These are phyloP conservation scores for Grigorovia transvaalensis DNA, from an alignment of 805 yeast genomes.

Conservation along the genomic window DNA sequence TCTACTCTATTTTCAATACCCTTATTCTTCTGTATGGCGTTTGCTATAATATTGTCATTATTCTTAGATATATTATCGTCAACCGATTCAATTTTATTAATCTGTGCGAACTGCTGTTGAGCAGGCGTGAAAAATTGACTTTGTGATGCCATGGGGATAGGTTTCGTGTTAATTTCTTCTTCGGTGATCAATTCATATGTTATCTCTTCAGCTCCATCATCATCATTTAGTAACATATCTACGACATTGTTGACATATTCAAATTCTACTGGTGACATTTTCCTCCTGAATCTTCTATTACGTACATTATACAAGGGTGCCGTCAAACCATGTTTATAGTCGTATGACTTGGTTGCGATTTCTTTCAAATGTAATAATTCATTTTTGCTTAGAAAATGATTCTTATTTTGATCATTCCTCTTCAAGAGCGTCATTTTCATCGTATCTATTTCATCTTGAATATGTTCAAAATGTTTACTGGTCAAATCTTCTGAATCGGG, in stretches of 20 bases:
- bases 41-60: neutral
- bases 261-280: conserved; percentile 58
- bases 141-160: conserved; percentile 10
- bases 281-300: conserved; percentile 59
- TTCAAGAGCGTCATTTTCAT: conserved; percentile 16
- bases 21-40: neutral
- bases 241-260: conserved; percentile 73
- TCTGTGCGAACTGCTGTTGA: neutral
- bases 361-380: conserved; percentile 18
- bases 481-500: conserved; percentile 35
- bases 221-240: conserved; percentile 61
- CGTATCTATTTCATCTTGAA: conserved; percentile 19
- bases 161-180: conserved; percentile 27
- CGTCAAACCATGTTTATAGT: conserved; percentile 68
- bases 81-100: too few relatives aligned
- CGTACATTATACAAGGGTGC: conserved; percentile 68
- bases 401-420: conserved; percentile 13
- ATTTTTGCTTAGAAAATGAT: conserved; percentile 20
- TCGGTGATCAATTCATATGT: conserved; percentile 65
- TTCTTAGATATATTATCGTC: neutral
- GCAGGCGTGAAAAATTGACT: neutral
- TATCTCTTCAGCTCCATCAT: conserved; percentile 75
- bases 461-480: conserved; percentile 20
- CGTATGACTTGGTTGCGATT: conserved; percentile 20
- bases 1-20: neutral